Conservation (phyloP, 2,329 filamentous ascomycete species). For the Aspergillus sp. region DNA sequence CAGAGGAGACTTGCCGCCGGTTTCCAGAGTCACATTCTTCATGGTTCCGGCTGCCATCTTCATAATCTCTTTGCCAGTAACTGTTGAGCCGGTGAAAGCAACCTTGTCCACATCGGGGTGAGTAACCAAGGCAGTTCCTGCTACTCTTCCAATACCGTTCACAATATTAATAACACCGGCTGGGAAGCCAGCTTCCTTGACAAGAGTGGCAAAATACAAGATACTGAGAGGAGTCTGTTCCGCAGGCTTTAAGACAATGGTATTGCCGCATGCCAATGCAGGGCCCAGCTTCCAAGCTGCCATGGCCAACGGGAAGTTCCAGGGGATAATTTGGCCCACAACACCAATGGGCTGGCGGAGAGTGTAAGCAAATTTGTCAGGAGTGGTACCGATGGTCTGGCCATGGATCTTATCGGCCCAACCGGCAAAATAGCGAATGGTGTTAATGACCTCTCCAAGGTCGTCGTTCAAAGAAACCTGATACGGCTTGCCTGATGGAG, state of each 20-base stretch:
- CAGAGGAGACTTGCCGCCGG: conserved; percentile 66
- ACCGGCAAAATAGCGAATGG: conserved; percentile 82
- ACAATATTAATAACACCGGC: conserved; percentile 37
- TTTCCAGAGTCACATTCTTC: conserved; percentile 39
- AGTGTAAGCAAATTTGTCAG: conserved; percentile 80
- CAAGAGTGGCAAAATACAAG: conserved; percentile 33
- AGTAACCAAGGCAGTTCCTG: conserved; percentile 30
- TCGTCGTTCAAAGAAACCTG: conserved; percentile 61
- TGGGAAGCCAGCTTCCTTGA: conserved; percentile 36
- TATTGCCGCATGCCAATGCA: conserved; percentile 36
- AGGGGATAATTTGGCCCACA: conserved; percentile 84
- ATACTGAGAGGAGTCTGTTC: conserved; percentile 37
- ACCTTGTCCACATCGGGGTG: conserved; percentile 37
- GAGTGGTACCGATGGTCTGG: conserved; percentile 63
- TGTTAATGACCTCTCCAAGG: conserved; percentile 65
- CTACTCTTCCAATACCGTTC: conserved; percentile 32
- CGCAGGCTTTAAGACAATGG: conserved; percentile 35
- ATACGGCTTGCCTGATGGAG: conserved; percentile 42
- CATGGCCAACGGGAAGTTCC: conserved; percentile 86
- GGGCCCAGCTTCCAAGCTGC: conserved; percentile 48
- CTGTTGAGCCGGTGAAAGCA: conserved; percentile 36
- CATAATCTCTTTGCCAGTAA: conserved; percentile 36
- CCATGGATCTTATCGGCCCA: conserved; percentile 92
- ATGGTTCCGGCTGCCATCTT: conserved; percentile 36
- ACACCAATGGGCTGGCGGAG: conserved; percentile 75